A percentile compares a stretch with the other conserved stretches of the same genome.
Conservation (phyloP, 495 filamentous ascomycete genomes). For the Chaetomium cochliodes region DNA sequence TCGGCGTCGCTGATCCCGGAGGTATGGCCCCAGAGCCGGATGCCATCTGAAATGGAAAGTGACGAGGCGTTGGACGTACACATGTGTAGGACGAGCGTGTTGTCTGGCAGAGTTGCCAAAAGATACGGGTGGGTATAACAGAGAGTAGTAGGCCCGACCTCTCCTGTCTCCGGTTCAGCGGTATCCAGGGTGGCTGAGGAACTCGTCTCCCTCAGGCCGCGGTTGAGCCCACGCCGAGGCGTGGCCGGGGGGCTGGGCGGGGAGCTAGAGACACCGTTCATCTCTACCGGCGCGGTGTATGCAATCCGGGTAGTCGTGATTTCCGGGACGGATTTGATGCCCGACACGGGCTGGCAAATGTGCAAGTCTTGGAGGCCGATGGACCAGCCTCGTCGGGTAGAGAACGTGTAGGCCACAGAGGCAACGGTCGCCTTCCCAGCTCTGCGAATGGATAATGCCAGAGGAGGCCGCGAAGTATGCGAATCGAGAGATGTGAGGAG, state of each 20-base stretch:
- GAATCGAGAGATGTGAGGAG: conserved; percentile 80
- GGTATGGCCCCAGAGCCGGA: conserved; percentile 88
- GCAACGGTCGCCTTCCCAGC: conserved; percentile 62
- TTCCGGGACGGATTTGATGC: conserved; percentile 39
- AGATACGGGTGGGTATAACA: conserved; percentile 92
- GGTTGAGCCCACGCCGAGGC: neutral
- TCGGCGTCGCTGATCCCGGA: conserved; percentile 85
- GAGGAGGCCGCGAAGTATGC: conserved; percentile 72
- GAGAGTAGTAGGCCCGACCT: conserved; percentile 64
- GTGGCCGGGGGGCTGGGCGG: conserved; percentile 31
- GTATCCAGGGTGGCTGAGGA: neutral
- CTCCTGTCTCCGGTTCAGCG: conserved; percentile 6
- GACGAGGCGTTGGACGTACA: conserved; percentile 68
- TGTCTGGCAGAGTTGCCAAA: conserved; percentile 82
- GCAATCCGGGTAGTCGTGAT: conserved; percentile 48
- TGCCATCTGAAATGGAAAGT: conserved; percentile 71
- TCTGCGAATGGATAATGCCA: conserved; percentile 72
- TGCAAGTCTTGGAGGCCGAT: conserved; percentile 86
- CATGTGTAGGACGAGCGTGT: conserved; percentile 84
- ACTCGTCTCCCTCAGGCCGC: neutral
- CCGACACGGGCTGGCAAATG: conserved; percentile 42
- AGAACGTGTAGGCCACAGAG: conserved; percentile 81
- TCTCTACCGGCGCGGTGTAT: conserved; percentile 40
- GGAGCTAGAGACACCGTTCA: neutral
- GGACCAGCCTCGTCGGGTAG: conserved; percentile 73